Base-by-base conservation (phyloP, 352 stramenopile genomes). In the Phytophthora ramorum region DNA sequence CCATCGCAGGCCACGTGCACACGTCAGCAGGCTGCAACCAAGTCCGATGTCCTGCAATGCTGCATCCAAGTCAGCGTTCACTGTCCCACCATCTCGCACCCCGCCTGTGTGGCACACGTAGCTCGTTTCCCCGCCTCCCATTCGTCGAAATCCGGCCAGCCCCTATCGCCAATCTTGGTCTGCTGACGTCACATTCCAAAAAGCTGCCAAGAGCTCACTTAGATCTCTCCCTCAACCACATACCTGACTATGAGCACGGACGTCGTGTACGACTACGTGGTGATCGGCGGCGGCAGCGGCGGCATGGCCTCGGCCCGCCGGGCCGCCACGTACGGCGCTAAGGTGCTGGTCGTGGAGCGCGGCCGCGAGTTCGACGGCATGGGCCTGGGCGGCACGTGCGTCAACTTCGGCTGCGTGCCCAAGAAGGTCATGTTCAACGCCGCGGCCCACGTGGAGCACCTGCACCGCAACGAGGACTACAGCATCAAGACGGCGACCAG, bases 341-440 rank as follows among this genome's bases (percentile, higher is more conserved):
- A 98, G 70, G 97, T 99, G 16, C 93, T 96, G 8, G 73, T 99
- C 12, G 81, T 99, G 26, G 97, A 99, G 75, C 85, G 84, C 53
- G 76, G 81, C 40, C 81, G 79, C 51, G 58, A 79, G 57, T 65
- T 74, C 44, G 78, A 92, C 63, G 89, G 78, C 58, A 78, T 78
- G 58, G 80, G 88, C 8, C 75, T 92, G 63, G 97, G 96, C 56
- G 97, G 98, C 63, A 99, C 98, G 14, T 99, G 97, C 74, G 97
- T 99, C 46, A 99, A 99, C 78, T 97, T 98, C 28, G 97, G 97
- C 60, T 99, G 97, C 85, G 97, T 99, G 50, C 97, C 97, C 16
- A 99, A 99, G 83, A 99, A 99, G 79, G 83, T 99, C 51, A 99
- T 99, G 96, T 99, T 92, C 58, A 97, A 98, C 74, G 78, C 91